Base-by-base conservation (phyloP, 2,329 filamentous ascomycete genomes). In the Macrophomina pseudophaseolina region DNA sequence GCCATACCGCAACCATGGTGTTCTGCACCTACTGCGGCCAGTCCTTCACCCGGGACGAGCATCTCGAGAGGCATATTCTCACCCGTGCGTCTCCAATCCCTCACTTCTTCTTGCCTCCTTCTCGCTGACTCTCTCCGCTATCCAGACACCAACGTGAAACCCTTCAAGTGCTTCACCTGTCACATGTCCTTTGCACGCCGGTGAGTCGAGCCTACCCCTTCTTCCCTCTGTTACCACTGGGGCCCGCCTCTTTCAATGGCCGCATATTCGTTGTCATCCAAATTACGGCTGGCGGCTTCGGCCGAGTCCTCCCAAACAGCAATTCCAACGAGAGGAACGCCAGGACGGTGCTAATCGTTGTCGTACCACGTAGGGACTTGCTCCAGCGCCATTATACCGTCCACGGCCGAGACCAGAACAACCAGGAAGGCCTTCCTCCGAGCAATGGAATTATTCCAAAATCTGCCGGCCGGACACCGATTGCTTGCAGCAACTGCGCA, bases 21-120 rank as follows among this genome's bases (percentile, higher is more conserved):
- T 85, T 83, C 73, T 85, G 83, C 73, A 84, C 83, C 64, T 85
- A 85, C 69, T 85, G 83, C 71, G 83, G 83, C 35, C 81, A 84
- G 76, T 82, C 81, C 52, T 84, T 85, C 70, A 84, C 82, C 51
- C 75, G 83, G 71, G 83, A 84, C 70, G 83, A 85, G 69, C 83
- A 85, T 73, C 80, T 84, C 66, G 82, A 84, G 72, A 75, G 83
- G 68, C 83, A 85, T 68, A 84, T 84, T 66, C 77, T 84, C 14
- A 85, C 82, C 67, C 83, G 82, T 84, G 78, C 68, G 81, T 16
- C 33, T 51, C 54, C 60, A 52, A 49, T 40, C 28, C 33, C n/a
- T 44, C 40, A 14, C 16, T 53, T 32, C 11, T 18, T 32, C 28
- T 28, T 51, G 38, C 56, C 23, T 40, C 16, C 49, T 12, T 23